Evolutionary conservation across 129 eudicot species (phyloP).

Genomic region (Scalesia atractyloides): DNA sequence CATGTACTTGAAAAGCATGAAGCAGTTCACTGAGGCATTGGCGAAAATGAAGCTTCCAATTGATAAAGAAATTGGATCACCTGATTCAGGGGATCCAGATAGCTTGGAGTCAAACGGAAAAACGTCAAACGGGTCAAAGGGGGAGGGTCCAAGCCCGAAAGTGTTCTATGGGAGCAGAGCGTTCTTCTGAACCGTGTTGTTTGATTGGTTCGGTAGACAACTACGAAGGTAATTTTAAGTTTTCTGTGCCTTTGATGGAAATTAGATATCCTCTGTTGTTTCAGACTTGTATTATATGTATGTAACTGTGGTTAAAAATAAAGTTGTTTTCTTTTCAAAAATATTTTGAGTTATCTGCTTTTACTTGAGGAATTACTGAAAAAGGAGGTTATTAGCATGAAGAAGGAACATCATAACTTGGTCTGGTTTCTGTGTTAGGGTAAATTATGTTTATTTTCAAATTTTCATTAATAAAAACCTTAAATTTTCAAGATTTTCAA

Average conservation of each 20-base stretch:
- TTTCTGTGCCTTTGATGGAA: constrained; percentile 16
- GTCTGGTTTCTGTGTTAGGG: too few relatives aligned
- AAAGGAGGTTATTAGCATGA: neutral
- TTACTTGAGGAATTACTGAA: neutral
- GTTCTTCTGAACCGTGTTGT: constrained; percentile 39
- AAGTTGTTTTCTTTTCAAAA: constrained; percentile 2
- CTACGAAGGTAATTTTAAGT: constrained; percentile 2
- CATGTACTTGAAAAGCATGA: constrained; percentile 56
- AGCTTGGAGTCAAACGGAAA: constrained; percentile 32
- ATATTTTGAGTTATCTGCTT: constrained; percentile 8
- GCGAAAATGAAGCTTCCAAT: constrained; percentile 47
- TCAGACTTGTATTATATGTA: constrained; percentile 16
- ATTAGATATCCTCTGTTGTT: constrained; percentile 5
- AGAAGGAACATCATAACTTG: neutral
- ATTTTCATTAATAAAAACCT: too few relatives aligned
- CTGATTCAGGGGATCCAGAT: constrained; percentile 21
- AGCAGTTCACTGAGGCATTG: constrained; percentile 51
- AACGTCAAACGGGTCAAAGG: constrained; percentile 28
- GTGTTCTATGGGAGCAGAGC: constrained; percentile 60
- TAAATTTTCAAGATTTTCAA: neutral
- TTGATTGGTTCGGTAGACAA: constrained; percentile 17
- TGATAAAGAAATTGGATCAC: constrained; percentile 22
- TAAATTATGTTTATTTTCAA: too few relatives aligned
- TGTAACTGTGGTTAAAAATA: constrained; percentile 14
- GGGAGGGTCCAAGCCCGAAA: constrained; percentile 37